Evolutionary conservation across 1,139 yeast species (phyloP).

Genomic region (Yamadazyma sp.): DNA sequence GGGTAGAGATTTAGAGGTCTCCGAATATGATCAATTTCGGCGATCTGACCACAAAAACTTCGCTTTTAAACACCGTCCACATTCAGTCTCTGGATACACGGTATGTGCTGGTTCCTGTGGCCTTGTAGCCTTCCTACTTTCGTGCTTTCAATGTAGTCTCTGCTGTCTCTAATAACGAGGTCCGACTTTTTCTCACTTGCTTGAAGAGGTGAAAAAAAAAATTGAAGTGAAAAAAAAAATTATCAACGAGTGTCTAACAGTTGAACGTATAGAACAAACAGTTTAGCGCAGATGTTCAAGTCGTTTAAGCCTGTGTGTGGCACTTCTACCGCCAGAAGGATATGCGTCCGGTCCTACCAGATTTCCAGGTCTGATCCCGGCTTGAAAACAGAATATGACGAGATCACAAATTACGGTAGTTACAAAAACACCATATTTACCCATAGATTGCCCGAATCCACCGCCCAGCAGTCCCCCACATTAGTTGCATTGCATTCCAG

Average conservation of each 20-base stretch:
- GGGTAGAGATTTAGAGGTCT: too few relatives aligned
- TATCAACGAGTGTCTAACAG: constrained; percentile 3
- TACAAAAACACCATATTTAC: constrained; percentile 45
- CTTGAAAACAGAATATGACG: constrained; percentile 31
- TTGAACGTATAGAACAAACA: background rate
- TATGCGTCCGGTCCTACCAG: constrained; percentile 19
- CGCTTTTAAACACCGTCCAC: too few relatives aligned
- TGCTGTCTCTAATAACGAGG: too few relatives aligned
- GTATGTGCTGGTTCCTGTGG: too few relatives aligned
- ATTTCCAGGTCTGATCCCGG: constrained; percentile 23
- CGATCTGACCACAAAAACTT: too few relatives aligned
- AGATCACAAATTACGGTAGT: constrained; percentile 39
- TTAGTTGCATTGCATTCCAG: constrained; percentile 81
- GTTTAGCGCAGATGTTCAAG: constrained; percentile 5
- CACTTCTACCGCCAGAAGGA: background rate
- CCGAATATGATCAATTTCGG: too few relatives aligned
- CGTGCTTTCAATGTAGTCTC: too few relatives aligned
- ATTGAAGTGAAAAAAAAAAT: constrained; percentile 1
- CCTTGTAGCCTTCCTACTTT: too few relatives aligned
- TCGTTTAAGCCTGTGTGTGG: constrained; percentile 3
- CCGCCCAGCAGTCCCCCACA: constrained; percentile 63
- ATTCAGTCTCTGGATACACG: too few relatives aligned
- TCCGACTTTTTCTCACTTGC: background rate
- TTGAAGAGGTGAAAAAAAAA: constrained; percentile 2
- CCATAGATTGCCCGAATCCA: constrained; percentile 49